These are phyloP conservation scores for Tolypocladium tropicale DNA, from an alignment of 2,329 filamentous ascomycete genomes.

Conservation along the genomic window DNA sequence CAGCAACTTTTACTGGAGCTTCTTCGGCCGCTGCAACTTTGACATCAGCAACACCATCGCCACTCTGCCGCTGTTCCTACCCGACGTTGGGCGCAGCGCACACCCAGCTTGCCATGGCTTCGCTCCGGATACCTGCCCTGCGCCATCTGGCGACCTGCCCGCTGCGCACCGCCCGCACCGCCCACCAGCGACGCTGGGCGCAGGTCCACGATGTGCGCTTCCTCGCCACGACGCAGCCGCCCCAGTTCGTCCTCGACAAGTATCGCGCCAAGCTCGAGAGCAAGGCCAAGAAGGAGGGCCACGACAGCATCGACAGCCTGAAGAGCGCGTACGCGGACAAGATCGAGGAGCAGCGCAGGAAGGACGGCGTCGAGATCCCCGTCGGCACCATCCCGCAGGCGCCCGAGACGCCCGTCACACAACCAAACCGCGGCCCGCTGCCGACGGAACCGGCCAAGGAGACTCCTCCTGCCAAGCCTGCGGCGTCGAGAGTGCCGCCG, in stretches of 20 bases:
- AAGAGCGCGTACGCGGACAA: conserved; percentile 77
- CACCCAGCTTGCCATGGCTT: conserved; percentile 31
- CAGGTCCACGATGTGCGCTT: conserved; percentile 89
- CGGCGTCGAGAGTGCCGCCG: conserved; percentile 7
- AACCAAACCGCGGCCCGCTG: conserved; percentile 21
- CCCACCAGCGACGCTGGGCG: conserved; percentile 71
- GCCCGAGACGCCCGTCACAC: conserved; percentile 23
- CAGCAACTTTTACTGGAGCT: not conserved
- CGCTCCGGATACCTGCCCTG: conserved; percentile 34
- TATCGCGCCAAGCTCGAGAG: conserved; percentile 77
- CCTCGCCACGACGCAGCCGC: conserved; percentile 65
- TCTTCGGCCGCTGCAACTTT: not conserved
- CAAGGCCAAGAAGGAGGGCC: conserved; percentile 69
- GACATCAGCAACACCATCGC: not conserved
- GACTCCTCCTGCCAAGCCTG: conserved; percentile 4
- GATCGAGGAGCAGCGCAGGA: conserved; percentile 61
- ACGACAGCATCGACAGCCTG: conserved; percentile 60
- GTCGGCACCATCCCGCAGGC: conserved; percentile 24
- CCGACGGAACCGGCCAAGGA: conserved; percentile 14
- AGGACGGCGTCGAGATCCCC: conserved; percentile 45
- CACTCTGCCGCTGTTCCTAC: not conserved
- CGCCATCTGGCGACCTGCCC: conserved; percentile 31
- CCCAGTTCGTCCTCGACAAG: conserved; percentile 64
- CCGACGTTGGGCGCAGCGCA: conserved; percentile 1
- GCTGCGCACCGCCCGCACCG: conserved; percentile 19